phyloP scores from a whole-genome alignment of 2,329 filamentous ascomycete species.

The Didymella sp. region DNA sequence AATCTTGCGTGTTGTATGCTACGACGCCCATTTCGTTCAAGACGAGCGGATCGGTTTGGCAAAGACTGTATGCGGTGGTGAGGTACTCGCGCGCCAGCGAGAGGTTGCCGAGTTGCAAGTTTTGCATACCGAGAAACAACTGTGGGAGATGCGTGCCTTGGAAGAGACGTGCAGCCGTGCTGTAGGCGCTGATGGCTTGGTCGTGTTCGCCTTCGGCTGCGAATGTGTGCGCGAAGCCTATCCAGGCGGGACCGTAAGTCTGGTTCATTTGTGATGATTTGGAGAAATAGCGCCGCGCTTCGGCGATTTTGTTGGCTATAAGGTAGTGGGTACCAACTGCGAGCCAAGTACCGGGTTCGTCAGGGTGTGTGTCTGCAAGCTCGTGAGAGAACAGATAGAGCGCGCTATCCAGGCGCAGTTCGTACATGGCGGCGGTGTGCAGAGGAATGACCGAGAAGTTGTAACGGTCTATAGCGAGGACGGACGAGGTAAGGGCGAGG shows the following conservation, averaged over 20 bases:
- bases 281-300: conserved; percentile 93
- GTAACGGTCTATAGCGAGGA: conserved; percentile 84
- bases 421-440: conserved; percentile 88
- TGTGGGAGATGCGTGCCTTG: conserved; percentile 97
- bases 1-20: conserved; percentile 87
- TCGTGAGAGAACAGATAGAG: conserved; percentile 93
- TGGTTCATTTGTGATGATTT: conserved; percentile 98
- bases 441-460: conserved; percentile 89
- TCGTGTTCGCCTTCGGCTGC: conserved; percentile 97
- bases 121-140: conserved; percentile 97
- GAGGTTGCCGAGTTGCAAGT: conserved; percentile 95
- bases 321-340: conserved; percentile 97
- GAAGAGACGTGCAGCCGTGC: conserved; percentile 90
- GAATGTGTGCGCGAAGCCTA: conserved; percentile 98
- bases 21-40: conserved; percentile 96
- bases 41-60: conserved; percentile 84
- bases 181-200: conserved; percentile 97
- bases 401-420: conserved; percentile 84
- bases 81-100: conserved; percentile 92
- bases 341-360: conserved; percentile 90
- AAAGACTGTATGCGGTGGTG: conserved; percentile 83
- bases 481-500: conserved; percentile 79
- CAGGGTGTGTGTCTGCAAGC: conserved; percentile 86
- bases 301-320: conserved; percentile 84
- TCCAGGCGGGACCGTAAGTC: conserved; percentile 97